Evolutionary conservation across 2,329 filamentous ascomycete species (phyloP).

Genomic region (Beauveria rudraprayagi): DNA sequence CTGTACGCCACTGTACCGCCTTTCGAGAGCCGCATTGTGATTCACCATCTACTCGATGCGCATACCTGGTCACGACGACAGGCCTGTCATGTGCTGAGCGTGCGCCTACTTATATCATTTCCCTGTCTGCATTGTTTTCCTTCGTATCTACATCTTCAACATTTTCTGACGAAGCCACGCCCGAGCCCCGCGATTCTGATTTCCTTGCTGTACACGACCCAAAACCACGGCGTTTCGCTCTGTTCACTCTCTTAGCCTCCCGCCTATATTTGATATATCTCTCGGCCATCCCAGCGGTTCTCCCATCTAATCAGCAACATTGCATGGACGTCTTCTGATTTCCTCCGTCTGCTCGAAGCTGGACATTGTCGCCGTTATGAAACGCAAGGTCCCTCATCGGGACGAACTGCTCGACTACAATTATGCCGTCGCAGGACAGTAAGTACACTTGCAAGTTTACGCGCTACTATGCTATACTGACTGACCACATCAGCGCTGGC

Average conservation of each 20-base stretch:
- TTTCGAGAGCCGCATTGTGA: not conserved
- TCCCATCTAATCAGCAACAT: not conserved
- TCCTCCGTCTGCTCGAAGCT: not conserved
- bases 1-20: not conserved
- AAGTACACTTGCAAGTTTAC: conserved; percentile 28
- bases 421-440: conserved; percentile 79
- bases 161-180: not conserved
- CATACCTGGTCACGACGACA: not conserved
- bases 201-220: not conserved
- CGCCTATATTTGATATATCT: not conserved
- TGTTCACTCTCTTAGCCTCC: not conserved
- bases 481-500: conserved; percentile 58
- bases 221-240: not conserved
- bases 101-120: not conserved
- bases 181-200: not conserved
- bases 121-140: not conserved
- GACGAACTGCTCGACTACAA: conserved; percentile 61
- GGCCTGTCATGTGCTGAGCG: not conserved
- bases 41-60: not conserved
- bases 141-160: not conserved
- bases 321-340: not conserved
- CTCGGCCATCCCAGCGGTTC: not conserved
- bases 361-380: conserved; percentile 16
- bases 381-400: conserved; percentile 42
- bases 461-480: not conserved